phyloP scores from a whole-genome alignment of 176 grass and related monocot genomes.

The Phoenix roebelenii region DNA sequence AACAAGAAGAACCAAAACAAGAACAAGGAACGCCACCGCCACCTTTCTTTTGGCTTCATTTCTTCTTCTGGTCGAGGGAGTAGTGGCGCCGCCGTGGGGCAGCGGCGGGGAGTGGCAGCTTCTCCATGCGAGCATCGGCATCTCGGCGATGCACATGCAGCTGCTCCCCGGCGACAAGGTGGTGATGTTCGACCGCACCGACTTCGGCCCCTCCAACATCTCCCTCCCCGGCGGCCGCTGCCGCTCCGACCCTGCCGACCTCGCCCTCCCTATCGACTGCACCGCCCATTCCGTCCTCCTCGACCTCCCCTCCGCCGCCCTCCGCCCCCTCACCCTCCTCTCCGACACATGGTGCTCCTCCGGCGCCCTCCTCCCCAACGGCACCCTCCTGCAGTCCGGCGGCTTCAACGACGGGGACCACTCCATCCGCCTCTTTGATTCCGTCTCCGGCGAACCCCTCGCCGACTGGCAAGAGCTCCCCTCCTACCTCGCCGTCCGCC shows the following conservation, averaged over 20 bases:
- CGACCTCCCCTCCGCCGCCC: conserved; percentile 22
- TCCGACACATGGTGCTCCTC: conserved; percentile 91
- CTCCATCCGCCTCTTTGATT: conserved; percentile 48
- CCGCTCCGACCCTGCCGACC: neutral
- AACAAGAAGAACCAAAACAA: too few relatives aligned
- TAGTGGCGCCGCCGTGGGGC: too few relatives aligned
- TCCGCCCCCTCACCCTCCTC: conserved; percentile 43
- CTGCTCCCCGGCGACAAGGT: conserved; percentile 56
- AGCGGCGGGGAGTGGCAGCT: conserved; percentile 50
- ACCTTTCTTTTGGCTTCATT: too few relatives aligned
- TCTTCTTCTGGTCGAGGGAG: too few relatives aligned
- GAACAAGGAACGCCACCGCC: too few relatives aligned
- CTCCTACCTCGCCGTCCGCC: conserved; percentile 21
- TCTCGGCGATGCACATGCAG: conserved; percentile 93
- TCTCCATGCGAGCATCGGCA: conserved; percentile 61
- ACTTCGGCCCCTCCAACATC: conserved; percentile 59
- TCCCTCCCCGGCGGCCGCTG: conserved; percentile 21
- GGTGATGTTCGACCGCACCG: conserved; percentile 76
- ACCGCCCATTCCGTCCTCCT: conserved; percentile 68
- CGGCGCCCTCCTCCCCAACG: conserved; percentile 59
- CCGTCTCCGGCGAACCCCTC: conserved; percentile 13
- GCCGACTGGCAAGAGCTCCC: conserved; percentile 49
- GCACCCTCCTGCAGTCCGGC: conserved; percentile 66
- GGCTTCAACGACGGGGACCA: conserved; percentile 69
- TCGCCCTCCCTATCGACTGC: conserved; percentile 28